A percentile compares a stretch with the other conserved stretches of the same genome.
Conservation (phyloP, 306 rosid species). For the Acacia confusa region DNA sequence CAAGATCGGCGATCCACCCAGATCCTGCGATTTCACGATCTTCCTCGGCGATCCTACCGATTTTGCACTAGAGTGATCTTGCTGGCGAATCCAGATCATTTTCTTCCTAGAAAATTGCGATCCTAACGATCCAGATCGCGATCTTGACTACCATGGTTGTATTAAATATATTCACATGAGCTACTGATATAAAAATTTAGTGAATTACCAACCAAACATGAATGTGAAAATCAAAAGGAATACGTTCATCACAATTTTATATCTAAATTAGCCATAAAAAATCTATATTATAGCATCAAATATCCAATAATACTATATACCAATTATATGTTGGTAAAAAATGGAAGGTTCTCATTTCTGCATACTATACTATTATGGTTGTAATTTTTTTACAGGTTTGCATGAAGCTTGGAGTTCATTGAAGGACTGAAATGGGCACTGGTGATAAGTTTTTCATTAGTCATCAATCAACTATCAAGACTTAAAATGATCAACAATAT, state of each 20-base stretch:
- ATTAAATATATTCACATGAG: neutral
- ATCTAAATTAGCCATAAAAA: neutral
- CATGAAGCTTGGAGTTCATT: neutral
- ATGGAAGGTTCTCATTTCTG: neutral
- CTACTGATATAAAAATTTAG: neutral
- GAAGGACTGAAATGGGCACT: neutral
- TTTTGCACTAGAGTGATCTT: too few species aligned
- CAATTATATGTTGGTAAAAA: neutral
- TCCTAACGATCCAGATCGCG: too few species aligned
- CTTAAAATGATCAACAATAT: neutral
- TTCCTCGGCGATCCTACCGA: too few species aligned
- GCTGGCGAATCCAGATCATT: too few species aligned
- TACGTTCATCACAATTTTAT: neutral
- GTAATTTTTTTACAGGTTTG: neutral
- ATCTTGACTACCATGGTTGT: too few species aligned
- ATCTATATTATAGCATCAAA: neutral
- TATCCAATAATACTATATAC: neutral
- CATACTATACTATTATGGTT: neutral
- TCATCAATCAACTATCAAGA: neutral
- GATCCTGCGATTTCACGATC: too few species aligned
- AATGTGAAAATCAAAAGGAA: neutral
- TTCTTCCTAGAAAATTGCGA: too few species aligned
- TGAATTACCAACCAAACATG: neutral
- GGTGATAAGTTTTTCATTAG: neutral
- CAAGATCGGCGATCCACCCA: too few species aligned